These are phyloP conservation scores for Canavalia gladiata DNA, from an alignment of 306 rosid genomes.

Conservation along the genomic window DNA sequence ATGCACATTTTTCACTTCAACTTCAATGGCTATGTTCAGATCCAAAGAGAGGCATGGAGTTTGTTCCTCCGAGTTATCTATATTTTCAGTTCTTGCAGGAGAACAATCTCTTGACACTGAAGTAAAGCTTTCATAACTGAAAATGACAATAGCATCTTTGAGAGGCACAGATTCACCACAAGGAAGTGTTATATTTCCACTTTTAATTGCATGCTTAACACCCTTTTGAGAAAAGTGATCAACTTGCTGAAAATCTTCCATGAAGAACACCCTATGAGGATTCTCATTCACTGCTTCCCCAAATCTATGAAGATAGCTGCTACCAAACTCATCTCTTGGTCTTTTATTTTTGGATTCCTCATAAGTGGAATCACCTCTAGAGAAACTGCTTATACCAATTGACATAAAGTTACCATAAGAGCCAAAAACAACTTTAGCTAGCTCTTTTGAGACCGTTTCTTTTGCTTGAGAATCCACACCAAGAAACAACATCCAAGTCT, in stretches of 20 bases:
- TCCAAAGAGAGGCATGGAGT: constrained; percentile 55
- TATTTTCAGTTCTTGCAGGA: constrained; percentile 36
- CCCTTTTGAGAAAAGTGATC: constrained; percentile 64
- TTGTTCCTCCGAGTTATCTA: constrained; percentile 32
- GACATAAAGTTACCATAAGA: constrained; percentile 55
- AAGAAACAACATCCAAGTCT: constrained; percentile 63
- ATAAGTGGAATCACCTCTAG: constrained; percentile 6
- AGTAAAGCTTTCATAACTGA: constrained; percentile 54
- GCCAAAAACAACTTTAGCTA: constrained; percentile 71
- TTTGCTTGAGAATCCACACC: constrained; percentile 59
- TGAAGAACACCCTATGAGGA: constrained; percentile 74
- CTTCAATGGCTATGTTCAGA: constrained; percentile 65
- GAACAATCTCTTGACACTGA: constrained; percentile 32
- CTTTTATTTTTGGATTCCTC: constrained; percentile 53
- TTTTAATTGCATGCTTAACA: constrained; percentile 58
- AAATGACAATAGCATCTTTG: constrained; percentile 68
- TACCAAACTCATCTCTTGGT: constrained; percentile 51
- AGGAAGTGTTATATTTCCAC: constrained; percentile 59
- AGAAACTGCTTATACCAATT: constrained; percentile 55
- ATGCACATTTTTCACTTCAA: constrained; percentile 11
- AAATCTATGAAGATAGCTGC: constrained; percentile 61
- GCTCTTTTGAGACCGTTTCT: constrained; percentile 66
- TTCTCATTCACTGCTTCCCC: constrained; percentile 76
- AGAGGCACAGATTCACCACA: constrained; percentile 59
- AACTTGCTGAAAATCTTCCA: constrained; percentile 69